A percentile compares a stretch with the other conserved stretches of the same genome.
These are phyloP conservation scores for Colletotrichum gigasporum DNA, from an alignment of 2,329 filamentous ascomycete genomes.

Conservation along the genomic window DNA sequence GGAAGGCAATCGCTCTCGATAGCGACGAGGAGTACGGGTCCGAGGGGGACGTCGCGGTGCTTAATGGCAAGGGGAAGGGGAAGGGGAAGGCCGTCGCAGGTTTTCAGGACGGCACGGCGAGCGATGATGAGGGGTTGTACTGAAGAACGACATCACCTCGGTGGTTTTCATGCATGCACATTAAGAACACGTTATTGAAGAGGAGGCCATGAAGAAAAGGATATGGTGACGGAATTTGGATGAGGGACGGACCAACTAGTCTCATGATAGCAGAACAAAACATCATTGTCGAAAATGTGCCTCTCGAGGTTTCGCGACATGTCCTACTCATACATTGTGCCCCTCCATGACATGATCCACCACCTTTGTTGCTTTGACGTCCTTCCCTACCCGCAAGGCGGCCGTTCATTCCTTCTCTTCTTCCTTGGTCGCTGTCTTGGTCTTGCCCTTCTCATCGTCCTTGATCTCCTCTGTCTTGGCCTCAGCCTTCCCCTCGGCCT, in stretches of 20 bases:
- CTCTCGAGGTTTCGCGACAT: neutral
- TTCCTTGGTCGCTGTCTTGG: conserved; percentile 9
- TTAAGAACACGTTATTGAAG: neutral
- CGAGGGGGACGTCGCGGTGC: conserved; percentile 42
- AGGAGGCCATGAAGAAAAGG: neutral
- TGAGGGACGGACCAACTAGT: neutral
- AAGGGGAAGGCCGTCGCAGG: conserved; percentile 65
- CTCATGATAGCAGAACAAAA: conserved; percentile 7
- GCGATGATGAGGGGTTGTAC: conserved; percentile 67
- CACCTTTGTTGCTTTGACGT: neutral
- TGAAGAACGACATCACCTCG: conserved; percentile 39
- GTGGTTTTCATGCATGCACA: neutral
- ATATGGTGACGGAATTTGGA: neutral
- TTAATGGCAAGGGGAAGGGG: conserved; percentile 51
- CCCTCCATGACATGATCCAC: neutral
- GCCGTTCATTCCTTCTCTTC: conserved; percentile 9
- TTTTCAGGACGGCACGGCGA: conserved; percentile 63
- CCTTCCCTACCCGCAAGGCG: neutral
- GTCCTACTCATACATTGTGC: neutral
- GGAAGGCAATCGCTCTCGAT: conserved; percentile 44
- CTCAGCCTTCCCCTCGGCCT: conserved; percentile 1
- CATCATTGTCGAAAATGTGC: neutral
- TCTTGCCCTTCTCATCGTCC: neutral
- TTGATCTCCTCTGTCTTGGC: neutral
- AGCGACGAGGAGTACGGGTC: conserved; percentile 45